A percentile compares a stretch with the other conserved stretches of the same genome.
phyloP scores from a whole-genome alignment of 2,329 filamentous ascomycete genomes.

The Didymella arachidicola region DNA sequence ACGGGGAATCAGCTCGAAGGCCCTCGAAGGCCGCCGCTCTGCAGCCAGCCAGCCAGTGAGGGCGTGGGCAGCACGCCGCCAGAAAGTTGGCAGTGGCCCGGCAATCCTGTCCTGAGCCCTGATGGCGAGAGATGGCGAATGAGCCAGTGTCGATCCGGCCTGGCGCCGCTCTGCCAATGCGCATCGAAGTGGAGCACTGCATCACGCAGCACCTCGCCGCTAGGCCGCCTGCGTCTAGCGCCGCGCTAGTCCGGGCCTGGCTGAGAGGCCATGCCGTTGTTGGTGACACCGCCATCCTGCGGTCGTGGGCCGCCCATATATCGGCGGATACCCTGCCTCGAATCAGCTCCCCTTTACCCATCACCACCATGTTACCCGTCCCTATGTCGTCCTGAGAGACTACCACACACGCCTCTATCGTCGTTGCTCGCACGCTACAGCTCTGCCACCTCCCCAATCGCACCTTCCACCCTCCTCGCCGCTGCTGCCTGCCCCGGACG shows the following conservation, averaged over 20 bases:
- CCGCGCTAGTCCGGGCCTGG: constrained; percentile 7
- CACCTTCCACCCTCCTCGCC: constrained; percentile 15
- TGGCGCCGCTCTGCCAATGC: constrained; percentile 26
- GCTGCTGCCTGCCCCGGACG: constrained; percentile 23
- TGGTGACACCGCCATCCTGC: constrained; percentile 27
- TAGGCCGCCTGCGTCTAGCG: constrained; percentile 1
- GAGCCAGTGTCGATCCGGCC: constrained; percentile 19
- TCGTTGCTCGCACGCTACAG: constrained; percentile 38
- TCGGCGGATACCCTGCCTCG: constrained; percentile 18
- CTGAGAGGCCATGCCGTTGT: constrained; percentile 18
- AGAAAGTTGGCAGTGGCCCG: constrained; percentile 29
- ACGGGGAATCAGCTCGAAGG: constrained; percentile 15
- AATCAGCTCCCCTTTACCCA: constrained; percentile 28
- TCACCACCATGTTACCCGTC: constrained; percentile 35
- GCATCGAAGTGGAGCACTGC: constrained; percentile 4
- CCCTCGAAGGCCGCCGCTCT: constrained; percentile 16
- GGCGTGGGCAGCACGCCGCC: constrained; percentile 3
- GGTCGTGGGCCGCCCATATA: constrained; percentile 16
- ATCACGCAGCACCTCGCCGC: constrained; percentile 21
- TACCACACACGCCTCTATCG: constrained; percentile 28
- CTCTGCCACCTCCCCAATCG: constrained; percentile 29
- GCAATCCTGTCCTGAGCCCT: constrained; percentile 12
- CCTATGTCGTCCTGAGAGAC: constrained; percentile 42
- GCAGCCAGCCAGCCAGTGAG: constrained; percentile 19
- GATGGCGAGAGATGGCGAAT: constrained; percentile 11